These are phyloP conservation scores for Rubroshorea leprosula DNA, from an alignment of 345 rosid species.

Conservation along the genomic window DNA sequence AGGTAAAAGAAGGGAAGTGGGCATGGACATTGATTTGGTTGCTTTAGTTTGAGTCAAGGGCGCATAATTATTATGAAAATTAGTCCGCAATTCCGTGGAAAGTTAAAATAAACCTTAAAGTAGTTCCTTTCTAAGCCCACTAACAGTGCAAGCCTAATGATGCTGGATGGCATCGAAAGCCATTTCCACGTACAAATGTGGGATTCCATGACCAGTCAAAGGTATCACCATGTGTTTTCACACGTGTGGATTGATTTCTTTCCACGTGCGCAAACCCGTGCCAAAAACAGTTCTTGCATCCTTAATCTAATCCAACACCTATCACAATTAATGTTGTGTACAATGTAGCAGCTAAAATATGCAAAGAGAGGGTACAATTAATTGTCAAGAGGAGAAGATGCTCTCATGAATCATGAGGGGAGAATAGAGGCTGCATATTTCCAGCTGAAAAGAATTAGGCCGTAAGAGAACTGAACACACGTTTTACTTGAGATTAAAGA, in stretches of 20 bases:
- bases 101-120: background rate
- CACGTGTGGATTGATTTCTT: conserved; percentile 15
- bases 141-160: conserved; percentile 17
- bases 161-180: conserved; percentile 14
- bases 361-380: too few relatives aligned
- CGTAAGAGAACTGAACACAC: too few relatives aligned
- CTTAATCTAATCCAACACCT: background rate
- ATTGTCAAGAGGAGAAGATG: too few relatives aligned
- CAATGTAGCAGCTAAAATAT: too few relatives aligned
- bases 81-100: conserved; percentile 5
- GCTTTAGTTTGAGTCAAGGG: conserved; percentile 7
- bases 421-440: too few relatives aligned
- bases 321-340: background rate
- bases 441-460: too few relatives aligned
- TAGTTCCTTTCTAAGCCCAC: conserved; percentile 6
- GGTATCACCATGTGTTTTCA: conserved; percentile 1
- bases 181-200: conserved; percentile 18
- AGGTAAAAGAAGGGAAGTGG: background rate
- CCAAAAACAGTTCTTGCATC: background rate
- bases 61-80: conserved; percentile 2
- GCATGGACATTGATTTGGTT: conserved; percentile 2
- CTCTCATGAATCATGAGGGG: too few relatives aligned
- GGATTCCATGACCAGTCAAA: conserved; percentile 20
- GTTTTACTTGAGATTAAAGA: background rate
- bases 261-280: conserved; percentile 2